Base-by-base conservation (phyloP, 768 basidiomycete genomes). In the Rhodotorula sphaerocarpa region DNA sequence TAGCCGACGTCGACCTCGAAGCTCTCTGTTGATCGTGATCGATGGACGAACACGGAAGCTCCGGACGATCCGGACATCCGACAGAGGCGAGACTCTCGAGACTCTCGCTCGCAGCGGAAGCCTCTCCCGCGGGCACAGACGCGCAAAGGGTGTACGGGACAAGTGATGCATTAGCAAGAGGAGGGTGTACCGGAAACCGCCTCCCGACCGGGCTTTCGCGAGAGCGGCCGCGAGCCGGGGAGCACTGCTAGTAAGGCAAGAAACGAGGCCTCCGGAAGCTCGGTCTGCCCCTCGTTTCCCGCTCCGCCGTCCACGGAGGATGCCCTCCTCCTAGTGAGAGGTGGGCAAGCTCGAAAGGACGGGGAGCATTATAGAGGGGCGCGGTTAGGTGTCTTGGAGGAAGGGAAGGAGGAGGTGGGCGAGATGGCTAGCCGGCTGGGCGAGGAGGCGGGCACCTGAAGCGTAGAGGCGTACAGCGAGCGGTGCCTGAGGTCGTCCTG, bases 281-380 rank as follows among this genome's bases (percentile, higher is more conserved):
- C 18, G 30, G 7, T 57, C 56, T 57, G 47, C 47, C 56, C 56
- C 56, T 41, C 39, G 46, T 57, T 57, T 57, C 56, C 56, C 56
- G 56, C 47, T n/a, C 36, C 28, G 23, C 14, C 54, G 33, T n/a
- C 54, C 43, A 36, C 47, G 27, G 43, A 30, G 16, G 16, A 43
- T 39, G 36, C 44, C 9, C 27, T 25, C 45, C 45, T 36, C 50
- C 50, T 27, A 20, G 50, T 46, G 45, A 46, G 43, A 42, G 39
- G 41, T 27, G n/a, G 28, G 27, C 28, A 6, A 12, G 5, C 36
- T 39, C 36, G 36, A 39, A 39, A 3, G 46, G 46, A 28, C 20
- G 46, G 39, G 47, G 18, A 34, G 47, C 47, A 50, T 44, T 41
- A 57, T 57, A 57, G n/a, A 42, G 56, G 56, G 56, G 56, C 25